A percentile compares a stretch with the other conserved stretches of the same genome.
These are phyloP conservation scores for Jaminaea rosea DNA, from an alignment of 1,284 basidiomycete species.

Conservation along the genomic window DNA sequence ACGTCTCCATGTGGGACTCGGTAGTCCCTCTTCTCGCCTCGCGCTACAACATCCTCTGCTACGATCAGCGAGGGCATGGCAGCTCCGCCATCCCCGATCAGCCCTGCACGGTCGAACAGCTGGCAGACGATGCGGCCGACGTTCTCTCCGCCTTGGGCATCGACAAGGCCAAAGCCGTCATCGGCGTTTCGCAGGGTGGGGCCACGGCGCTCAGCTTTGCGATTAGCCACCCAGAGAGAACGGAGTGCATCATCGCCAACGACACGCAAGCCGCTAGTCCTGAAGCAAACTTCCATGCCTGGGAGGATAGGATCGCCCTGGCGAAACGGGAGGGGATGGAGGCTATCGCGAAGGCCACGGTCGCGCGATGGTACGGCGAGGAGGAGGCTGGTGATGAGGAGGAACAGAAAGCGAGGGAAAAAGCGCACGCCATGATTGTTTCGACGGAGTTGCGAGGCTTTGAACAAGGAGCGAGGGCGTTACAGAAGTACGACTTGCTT, in stretches of 20 bases:
- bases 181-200: constrained; percentile 51
- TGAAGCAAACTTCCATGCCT: constrained; percentile 48
- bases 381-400: no score
- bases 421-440: constrained; percentile 34
- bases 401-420: constrained; percentile 14
- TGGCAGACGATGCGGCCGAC: constrained; percentile 48
- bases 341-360: constrained; percentile 47
- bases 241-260: constrained; percentile 46
- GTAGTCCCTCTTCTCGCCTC: constrained; percentile 43
- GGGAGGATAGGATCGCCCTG: constrained; percentile 49
- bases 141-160: constrained; percentile 46
- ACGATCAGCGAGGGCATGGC: constrained; percentile 50
- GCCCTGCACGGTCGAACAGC: constrained; percentile 45
- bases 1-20: constrained; percentile 49
- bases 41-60: constrained; percentile 48
- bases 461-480: constrained; percentile 45
- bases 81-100: constrained; percentile 37
- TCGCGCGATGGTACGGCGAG: constrained; percentile 49
- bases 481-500: constrained; percentile 49
- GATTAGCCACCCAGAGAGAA: constrained; percentile 41
- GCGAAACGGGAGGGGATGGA: constrained; percentile 41
- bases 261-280: constrained; percentile 50
- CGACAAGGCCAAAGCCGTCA: constrained; percentile 38
- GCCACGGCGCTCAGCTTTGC: constrained; percentile 49
- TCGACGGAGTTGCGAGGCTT: constrained; percentile 48